These are phyloP conservation scores for Leccinum olivaceopallidum DNA, from an alignment of 768 basidiomycete genomes.

Conservation along the genomic window DNA sequence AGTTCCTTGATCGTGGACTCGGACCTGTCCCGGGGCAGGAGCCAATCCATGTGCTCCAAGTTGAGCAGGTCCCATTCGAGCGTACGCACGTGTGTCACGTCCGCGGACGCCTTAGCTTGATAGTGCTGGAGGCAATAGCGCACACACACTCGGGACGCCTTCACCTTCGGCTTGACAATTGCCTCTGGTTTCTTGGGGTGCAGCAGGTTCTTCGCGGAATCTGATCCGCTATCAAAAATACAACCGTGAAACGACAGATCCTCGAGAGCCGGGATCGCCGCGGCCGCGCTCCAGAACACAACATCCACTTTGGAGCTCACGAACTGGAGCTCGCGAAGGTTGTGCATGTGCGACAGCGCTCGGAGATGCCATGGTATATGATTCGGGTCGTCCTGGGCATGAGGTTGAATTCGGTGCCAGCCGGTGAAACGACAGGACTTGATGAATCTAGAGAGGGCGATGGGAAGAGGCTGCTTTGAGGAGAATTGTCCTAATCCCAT, in stretches of 20 bases:
- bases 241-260: neutral
- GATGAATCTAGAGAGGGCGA: neutral
- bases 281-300: neutral
- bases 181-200: neutral
- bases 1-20: neutral
- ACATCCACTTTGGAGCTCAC: neutral
- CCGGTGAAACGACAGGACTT: neutral
- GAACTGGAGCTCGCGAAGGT: neutral
- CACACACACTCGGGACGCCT: neutral
- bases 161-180: neutral
- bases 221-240: neutral
- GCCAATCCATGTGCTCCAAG: neutral
- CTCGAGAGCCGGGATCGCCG: neutral
- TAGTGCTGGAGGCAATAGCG: neutral
- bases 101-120: neutral
- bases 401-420: neutral
- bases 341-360: neutral
- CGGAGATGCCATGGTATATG: too few species aligned
- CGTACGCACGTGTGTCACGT: neutral
- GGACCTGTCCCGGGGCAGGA: neutral
- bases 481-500: neutral
- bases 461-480: neutral
- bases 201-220: too few species aligned
- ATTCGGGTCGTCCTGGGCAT: too few species aligned
- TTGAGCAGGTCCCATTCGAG: neutral